Evolutionary conservation across 2,329 filamentous ascomycete species (phyloP).

Genomic region (Teratosphaeria viscida): DNA sequence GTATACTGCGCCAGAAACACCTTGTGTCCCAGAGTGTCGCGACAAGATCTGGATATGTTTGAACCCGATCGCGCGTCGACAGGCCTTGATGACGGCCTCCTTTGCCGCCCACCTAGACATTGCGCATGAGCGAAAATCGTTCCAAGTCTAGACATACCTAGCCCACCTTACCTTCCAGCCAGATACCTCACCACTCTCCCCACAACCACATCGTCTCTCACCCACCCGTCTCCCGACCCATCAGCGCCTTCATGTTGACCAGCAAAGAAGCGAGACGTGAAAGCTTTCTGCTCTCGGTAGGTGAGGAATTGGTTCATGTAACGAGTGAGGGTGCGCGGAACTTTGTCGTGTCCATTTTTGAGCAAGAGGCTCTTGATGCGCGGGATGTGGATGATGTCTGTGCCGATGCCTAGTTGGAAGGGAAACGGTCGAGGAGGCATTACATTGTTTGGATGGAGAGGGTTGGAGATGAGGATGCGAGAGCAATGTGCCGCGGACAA

Average conservation of each 20-base stretch:
- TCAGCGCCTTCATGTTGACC: background rate
- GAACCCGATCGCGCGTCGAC: slow-evolving; percentile 20
- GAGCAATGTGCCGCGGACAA: background rate
- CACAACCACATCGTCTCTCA: background rate
- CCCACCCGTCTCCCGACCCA: background rate
- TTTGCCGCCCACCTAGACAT: slow-evolving; percentile 39
- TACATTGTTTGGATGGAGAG: background rate
- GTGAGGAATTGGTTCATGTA: slow-evolving; percentile 20
- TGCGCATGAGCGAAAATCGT: background rate
- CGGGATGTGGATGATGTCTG: slow-evolving; percentile 62
- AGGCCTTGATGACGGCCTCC: slow-evolving; percentile 39
- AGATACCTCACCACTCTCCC: slow-evolving; percentile 4
- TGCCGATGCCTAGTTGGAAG: slow-evolving; percentile 59
- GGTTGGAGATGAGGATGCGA: background rate
- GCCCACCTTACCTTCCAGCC: slow-evolving; percentile 14
- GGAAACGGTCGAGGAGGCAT: slow-evolving; percentile 48
- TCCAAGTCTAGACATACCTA: background rate
- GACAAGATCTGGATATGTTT: slow-evolving; percentile 31
- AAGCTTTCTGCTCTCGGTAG: slow-evolving; percentile 14
- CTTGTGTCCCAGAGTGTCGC: background rate
- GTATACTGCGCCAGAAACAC: slow-evolving; percentile 62
- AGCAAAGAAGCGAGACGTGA: background rate
- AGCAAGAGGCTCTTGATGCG: slow-evolving; percentile 53
- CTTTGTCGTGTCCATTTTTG: slow-evolving; percentile 11
- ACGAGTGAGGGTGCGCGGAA: slow-evolving; percentile 1